A percentile compares a stretch with the other conserved stretches of the same genome.
Evolutionary conservation across 1,139 yeast species (phyloP).

Genomic region (Pichia sp.): DNA sequence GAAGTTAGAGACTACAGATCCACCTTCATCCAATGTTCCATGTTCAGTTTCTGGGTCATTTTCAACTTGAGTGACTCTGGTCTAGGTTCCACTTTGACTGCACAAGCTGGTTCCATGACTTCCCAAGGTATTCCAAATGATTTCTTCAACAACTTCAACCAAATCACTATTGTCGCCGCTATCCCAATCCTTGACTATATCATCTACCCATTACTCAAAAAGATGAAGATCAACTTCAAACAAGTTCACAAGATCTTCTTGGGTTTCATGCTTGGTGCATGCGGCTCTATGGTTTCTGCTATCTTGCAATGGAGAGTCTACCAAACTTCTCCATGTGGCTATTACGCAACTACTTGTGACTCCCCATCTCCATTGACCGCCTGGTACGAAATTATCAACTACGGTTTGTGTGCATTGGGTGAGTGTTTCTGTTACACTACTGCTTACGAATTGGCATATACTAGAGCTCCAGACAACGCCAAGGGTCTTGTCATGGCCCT

Average conservation of each 20-base stretch:
- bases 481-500: constrained; percentile 69
- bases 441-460: constrained; percentile 67
- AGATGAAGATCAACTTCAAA: constrained; percentile 42
- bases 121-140: constrained; percentile 68
- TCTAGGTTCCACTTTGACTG: constrained; percentile 55
- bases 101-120: constrained; percentile 64
- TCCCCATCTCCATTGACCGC: constrained; percentile 49
- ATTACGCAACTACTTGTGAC: constrained; percentile 44
- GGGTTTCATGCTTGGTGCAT: constrained; percentile 70
- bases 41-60: constrained; percentile 56
- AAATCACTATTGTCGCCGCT: constrained; percentile 57
- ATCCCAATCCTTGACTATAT: constrained; percentile 58
- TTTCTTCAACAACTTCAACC: constrained; percentile 62
- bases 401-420: constrained; percentile 42
- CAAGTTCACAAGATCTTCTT: constrained; percentile 41
- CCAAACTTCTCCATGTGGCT: constrained; percentile 74
- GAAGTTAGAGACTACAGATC: constrained; percentile 59
- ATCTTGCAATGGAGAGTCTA: constrained; percentile 76
- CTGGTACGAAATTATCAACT: constrained; percentile 52
- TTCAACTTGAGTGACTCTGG: constrained; percentile 63
- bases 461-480: constrained; percentile 57
- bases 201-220: constrained; percentile 55
- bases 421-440: constrained; percentile 63
- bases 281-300: constrained; percentile 76
- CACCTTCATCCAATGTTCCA: constrained; percentile 54